phyloP scores from a whole-genome alignment of 441 rosid genomes.

The Geranium incanum region DNA sequence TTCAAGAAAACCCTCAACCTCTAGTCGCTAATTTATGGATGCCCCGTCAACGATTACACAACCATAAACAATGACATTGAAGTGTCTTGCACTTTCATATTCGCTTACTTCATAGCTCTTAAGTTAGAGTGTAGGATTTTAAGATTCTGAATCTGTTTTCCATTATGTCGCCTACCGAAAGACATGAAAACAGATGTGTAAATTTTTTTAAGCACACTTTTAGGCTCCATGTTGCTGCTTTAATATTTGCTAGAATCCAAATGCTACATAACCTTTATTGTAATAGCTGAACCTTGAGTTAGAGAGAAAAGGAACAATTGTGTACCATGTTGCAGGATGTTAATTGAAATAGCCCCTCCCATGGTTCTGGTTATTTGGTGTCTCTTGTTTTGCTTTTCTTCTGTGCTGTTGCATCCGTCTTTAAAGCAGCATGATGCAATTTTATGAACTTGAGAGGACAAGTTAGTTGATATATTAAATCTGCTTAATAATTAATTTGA shows the following conservation, averaged over 20 bases:
- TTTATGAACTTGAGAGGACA: background rate
- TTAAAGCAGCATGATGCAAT: background rate
- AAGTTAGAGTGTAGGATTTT: background rate
- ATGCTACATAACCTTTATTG: background rate
- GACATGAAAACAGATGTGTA: slow-evolving; percentile 4
- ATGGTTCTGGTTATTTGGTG: background rate
- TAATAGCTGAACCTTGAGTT: background rate
- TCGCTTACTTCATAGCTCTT: background rate
- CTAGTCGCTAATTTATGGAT: slow-evolving; percentile 16
- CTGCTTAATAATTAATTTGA: no score
- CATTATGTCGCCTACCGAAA: background rate
- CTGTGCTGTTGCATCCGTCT: background rate
- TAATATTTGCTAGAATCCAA: background rate
- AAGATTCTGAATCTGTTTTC: background rate
- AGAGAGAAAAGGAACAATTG: background rate
- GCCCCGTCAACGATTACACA: background rate
- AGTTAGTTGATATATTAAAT: background rate
- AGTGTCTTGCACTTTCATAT: background rate
- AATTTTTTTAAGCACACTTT: background rate
- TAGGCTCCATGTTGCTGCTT: background rate
- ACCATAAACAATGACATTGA: background rate
- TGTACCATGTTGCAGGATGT: background rate
- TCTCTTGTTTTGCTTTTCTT: background rate
- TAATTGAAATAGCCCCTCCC: background rate
- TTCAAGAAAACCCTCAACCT: slow-evolving; percentile 44